A percentile compares a stretch with the other conserved stretches of the same genome.
Evolutionary conservation across 2,329 filamentous ascomycete species (phyloP).

Genomic region (Periconia macrospinosa): DNA sequence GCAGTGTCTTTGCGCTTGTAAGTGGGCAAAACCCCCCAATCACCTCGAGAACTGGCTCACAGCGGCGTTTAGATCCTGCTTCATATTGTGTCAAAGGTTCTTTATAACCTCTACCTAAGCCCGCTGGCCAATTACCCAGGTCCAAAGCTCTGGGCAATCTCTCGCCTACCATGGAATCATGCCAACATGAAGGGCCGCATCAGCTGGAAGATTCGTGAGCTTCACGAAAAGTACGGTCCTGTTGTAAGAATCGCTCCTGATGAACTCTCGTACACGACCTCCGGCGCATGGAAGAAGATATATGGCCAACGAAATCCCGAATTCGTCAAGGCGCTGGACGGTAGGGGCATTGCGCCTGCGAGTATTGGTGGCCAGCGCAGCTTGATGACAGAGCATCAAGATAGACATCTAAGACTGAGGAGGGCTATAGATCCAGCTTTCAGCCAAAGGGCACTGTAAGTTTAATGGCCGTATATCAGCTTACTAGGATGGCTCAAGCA

Average conservation of each 20-base stretch:
- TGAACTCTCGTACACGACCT: slow-evolving; percentile 30
- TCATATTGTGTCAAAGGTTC: slow-evolving; percentile 14
- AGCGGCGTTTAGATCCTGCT: not conserved
- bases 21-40: too few species aligned
- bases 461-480: too few species aligned
- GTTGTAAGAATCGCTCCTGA: slow-evolving; percentile 33
- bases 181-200: slow-evolving; percentile 28
- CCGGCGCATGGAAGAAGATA: slow-evolving; percentile 32
- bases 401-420: slow-evolving; percentile 29
- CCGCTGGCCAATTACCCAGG: slow-evolving; percentile 32
- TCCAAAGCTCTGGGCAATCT: slow-evolving; percentile 29
- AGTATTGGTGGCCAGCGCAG: slow-evolving; percentile 27
- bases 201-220: slow-evolving; percentile 21
- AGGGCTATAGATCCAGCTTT: slow-evolving; percentile 18
- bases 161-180: slow-evolving; percentile 29
- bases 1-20: too few species aligned
- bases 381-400: slow-evolving; percentile 29
- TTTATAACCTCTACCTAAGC: slow-evolving; percentile 30
- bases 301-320: slow-evolving; percentile 29
- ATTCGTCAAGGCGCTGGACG: slow-evolving; percentile 27
- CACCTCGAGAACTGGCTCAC: not conserved
- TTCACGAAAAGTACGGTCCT: slow-evolving; percentile 30
- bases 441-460: too few species aligned
- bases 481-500: slow-evolving; percentile 4
- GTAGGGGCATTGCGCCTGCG: slow-evolving; percentile 24